phyloP scores from a whole-genome alignment of 2,329 filamentous ascomycete genomes.

The Cyphellophora attinorum region DNA sequence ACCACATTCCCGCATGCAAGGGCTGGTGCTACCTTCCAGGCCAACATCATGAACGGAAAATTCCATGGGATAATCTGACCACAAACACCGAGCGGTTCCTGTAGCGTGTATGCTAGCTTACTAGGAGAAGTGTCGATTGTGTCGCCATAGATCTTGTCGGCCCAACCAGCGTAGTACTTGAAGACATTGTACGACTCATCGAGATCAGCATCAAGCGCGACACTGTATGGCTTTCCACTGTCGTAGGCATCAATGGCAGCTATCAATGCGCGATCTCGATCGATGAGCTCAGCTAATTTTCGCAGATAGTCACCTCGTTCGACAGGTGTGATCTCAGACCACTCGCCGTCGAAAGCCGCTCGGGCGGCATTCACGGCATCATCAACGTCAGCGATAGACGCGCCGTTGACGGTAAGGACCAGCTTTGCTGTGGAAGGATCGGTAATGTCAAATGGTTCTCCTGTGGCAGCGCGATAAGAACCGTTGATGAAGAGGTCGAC shows the following conservation, averaged over 20 bases:
- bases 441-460: conserved; percentile 21
- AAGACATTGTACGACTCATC: conserved; percentile 54
- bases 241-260: conserved; percentile 21
- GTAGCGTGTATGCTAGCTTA: conserved; percentile 66
- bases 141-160: conserved; percentile 78
- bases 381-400: conserved; percentile 21
- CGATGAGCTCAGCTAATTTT: conserved; percentile 20
- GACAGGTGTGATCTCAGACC: conserved; percentile 17
- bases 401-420: conserved; percentile 21
- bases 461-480: conserved; percentile 19
- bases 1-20: conserved; percentile 48
- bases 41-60: conserved; percentile 69
- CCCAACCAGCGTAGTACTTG: conserved; percentile 75
- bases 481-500: conserved; percentile 23
- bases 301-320: conserved; percentile 18
- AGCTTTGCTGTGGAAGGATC: conserved; percentile 21
- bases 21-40: conserved; percentile 67
- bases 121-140: conserved; percentile 64
- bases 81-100: conserved; percentile 67
- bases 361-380: conserved; percentile 21
- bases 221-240: conserved; percentile 19
- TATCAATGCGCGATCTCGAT: conserved; percentile 17
- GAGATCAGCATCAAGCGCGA: conserved; percentile 48
- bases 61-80: conserved; percentile 79
- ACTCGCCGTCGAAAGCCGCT: conserved; percentile 19